Percentiles rank a stretch among this genome's conserved stretches.
Conservation (phyloP, 2,329 filamentous ascomycete genomes). For the Dryadomyces quercivorus region DNA sequence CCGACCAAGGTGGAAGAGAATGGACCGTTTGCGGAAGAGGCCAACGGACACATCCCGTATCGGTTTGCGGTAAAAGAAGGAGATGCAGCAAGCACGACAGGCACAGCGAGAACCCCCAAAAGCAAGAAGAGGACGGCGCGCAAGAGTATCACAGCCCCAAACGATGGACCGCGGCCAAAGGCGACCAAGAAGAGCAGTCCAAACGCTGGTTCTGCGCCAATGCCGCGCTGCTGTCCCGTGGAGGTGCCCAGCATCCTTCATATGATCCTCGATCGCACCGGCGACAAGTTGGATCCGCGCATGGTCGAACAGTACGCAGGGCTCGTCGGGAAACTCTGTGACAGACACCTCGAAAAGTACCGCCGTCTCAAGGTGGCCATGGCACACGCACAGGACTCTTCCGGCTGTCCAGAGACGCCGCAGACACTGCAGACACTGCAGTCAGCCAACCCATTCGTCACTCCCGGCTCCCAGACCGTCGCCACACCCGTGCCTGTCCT, state of each 20-base stretch:
- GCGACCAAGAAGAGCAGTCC: neutral
- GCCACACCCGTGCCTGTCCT: neutral
- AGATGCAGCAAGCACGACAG: neutral
- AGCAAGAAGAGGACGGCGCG: neutral
- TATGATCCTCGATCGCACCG: conserved; percentile 8
- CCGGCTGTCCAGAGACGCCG: neutral
- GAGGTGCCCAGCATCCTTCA: conserved; percentile 10
- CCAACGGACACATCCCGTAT: neutral
- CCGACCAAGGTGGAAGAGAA: neutral
- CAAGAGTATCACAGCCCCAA: neutral
- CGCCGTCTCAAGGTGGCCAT: neutral
- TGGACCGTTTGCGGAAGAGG: neutral
- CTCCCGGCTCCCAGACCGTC: neutral
- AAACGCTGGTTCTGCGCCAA: neutral
- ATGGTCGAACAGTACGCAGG: conserved; percentile 8
- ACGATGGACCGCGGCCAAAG: neutral
- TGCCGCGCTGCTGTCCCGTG: conserved; percentile 7
- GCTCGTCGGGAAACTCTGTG: conserved; percentile 3
- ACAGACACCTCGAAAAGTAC: conserved; percentile 4
- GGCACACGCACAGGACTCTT: neutral
- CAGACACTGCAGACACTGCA: neutral
- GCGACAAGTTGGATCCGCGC: conserved; percentile 6
- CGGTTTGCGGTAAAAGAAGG: neutral
- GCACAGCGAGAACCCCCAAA: neutral
- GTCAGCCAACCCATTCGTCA: neutral